These are phyloP conservation scores for Komagataella pseudopastoris DNA, from an alignment of 805 yeast genomes.

Conservation along the genomic window DNA sequence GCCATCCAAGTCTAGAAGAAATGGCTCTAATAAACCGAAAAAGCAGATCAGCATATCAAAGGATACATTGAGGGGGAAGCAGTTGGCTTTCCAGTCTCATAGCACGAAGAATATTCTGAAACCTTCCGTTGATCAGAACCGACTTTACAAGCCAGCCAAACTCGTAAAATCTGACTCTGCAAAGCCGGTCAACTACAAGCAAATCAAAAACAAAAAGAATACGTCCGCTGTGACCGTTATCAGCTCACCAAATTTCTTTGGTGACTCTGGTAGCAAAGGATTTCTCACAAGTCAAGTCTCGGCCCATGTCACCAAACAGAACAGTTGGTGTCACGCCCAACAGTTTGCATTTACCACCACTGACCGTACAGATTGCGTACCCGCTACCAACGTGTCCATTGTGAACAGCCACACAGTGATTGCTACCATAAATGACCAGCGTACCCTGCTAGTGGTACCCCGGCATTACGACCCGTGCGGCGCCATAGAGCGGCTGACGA, in stretches of 20 bases:
- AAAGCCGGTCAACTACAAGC: background rate
- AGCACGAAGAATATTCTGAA: background rate
- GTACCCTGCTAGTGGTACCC: background rate
- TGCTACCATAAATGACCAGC: background rate
- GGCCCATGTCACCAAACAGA: background rate
- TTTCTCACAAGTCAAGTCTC: background rate
- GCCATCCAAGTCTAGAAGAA: background rate
- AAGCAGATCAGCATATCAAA: background rate
- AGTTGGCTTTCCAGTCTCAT: background rate
- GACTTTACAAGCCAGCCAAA: background rate
- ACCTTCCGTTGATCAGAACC: background rate
- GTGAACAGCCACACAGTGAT: background rate
- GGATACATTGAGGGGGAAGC: background rate
- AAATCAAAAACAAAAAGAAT: background rate
- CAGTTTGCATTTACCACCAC: background rate
- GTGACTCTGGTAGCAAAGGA: background rate
- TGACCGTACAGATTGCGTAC: background rate
- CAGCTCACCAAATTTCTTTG: background rate
- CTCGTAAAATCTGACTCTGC: background rate
- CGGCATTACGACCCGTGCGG: background rate
- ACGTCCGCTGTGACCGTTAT: background rate
- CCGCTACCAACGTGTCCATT: background rate
- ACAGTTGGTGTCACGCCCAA: background rate
- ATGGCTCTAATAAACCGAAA: background rate
- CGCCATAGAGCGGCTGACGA: background rate